phyloP scores from a whole-genome alignment of 148 eudicot genomes.

The Salicornia ramosissima region DNA sequence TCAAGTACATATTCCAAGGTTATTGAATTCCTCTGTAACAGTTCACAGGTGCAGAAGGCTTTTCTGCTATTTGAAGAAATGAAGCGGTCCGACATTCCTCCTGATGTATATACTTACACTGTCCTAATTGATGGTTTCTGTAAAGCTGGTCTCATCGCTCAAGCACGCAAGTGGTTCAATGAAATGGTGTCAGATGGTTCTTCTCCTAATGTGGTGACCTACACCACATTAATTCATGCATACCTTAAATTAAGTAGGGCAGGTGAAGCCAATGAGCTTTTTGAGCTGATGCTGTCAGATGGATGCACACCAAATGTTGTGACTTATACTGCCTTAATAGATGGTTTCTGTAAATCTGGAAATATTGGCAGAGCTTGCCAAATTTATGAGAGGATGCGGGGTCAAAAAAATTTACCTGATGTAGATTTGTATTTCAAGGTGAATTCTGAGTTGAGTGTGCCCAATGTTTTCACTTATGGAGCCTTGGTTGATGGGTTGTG shows the following conservation, averaged over 20 bases:
- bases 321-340: slow-evolving; percentile 67
- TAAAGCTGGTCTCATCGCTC: slow-evolving; percentile 84
- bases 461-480: slow-evolving; percentile 71
- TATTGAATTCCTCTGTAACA: slow-evolving; percentile 69
- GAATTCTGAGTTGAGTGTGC: slow-evolving; percentile 25
- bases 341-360: slow-evolving; percentile 70
- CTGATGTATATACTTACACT: slow-evolving; percentile 91
- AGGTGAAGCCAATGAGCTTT: slow-evolving; percentile 57
- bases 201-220: slow-evolving; percentile 85
- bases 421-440: slow-evolving; percentile 53
- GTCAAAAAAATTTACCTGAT: slow-evolving; percentile 34
- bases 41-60: slow-evolving; percentile 69
- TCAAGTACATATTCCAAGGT: slow-evolving; percentile 72
- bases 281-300: slow-evolving; percentile 51
- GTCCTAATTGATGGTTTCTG: slow-evolving; percentile 82
- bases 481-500: slow-evolving; percentile 74
- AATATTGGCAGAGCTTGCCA: slow-evolving; percentile 56
- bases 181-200: slow-evolving; percentile 74
- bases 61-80: slow-evolving; percentile 72
- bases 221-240: slow-evolving; percentile 81
- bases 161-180: slow-evolving; percentile 79
- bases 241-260: slow-evolving; percentile 65
- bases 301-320: slow-evolving; percentile 65
- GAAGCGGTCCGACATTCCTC: slow-evolving; percentile 63
- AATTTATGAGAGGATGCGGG: slow-evolving; percentile 67